Conservation (phyloP, 257 asterid genomes). For the Apocynum venetum region DNA sequence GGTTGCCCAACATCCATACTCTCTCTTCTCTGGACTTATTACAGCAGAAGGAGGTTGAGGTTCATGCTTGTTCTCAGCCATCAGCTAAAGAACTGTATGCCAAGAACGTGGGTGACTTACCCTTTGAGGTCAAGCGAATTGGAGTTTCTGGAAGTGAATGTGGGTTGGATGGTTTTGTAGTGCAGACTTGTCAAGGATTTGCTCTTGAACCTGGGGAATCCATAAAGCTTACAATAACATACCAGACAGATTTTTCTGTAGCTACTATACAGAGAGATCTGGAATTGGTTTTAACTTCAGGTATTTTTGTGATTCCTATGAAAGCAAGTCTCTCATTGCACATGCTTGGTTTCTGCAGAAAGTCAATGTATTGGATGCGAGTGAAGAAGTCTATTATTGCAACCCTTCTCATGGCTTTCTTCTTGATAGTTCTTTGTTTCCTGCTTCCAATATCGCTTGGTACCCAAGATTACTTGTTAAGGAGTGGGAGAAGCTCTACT, state of each 20-base stretch:
- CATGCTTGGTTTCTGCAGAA: slow-evolving; percentile 58
- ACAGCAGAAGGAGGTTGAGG: slow-evolving; percentile 28
- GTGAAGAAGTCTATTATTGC: slow-evolving; percentile 38
- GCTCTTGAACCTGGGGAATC: slow-evolving; percentile 79
- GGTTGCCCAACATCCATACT: slow-evolving; percentile 32
- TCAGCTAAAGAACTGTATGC: slow-evolving; percentile 62
- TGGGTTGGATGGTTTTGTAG: slow-evolving; percentile 64
- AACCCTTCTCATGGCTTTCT: slow-evolving; percentile 36
- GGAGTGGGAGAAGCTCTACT: slow-evolving; percentile 33
- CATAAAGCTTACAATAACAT: slow-evolving; percentile 49
- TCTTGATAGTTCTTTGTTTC: slow-evolving; percentile 36
- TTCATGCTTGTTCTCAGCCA: slow-evolving; percentile 45
- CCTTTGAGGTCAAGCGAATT: slow-evolving; percentile 54
- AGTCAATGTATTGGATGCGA: slow-evolving; percentile 52
- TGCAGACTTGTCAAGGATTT: slow-evolving; percentile 56
- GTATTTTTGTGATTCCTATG: slow-evolving; percentile 81
- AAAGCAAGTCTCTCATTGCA: slow-evolving; percentile 58
- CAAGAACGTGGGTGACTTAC: slow-evolving; percentile 77
- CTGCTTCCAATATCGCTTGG: slow-evolving; percentile 38
- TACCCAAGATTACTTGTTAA: slow-evolving; percentile 27
- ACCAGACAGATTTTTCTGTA: slow-evolving; percentile 57
- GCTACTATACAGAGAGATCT: slow-evolving; percentile 72
- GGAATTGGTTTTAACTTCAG: slow-evolving; percentile 54
- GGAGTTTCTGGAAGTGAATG: slow-evolving; percentile 80
- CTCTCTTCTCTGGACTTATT: slow-evolving; percentile 38